Base-by-base conservation (phyloP, 371 early-diverging fungal genomes). In the Actinomortierella wolfii region DNA sequence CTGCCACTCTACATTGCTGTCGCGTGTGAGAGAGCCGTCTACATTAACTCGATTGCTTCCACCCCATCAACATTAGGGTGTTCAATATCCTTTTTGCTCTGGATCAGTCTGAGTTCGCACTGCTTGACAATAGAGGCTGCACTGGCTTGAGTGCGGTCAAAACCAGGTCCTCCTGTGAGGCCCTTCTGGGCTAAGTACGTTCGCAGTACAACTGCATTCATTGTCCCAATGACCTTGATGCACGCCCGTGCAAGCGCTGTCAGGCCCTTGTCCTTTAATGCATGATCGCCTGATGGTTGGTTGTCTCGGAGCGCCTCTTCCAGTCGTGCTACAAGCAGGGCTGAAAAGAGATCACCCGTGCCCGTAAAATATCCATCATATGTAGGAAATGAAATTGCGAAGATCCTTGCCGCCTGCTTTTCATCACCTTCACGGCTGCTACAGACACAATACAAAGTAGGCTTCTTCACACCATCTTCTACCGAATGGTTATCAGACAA, bases 341-440 rank as follows among this genome's bases (percentile, higher is more conserved):
- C 88, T 1, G 94, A 81, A 57, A 95, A 93, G 50, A 97, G 53
- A 68, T 97, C 96, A 25, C 96, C 97, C 1, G 96, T 92, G n/a
- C 97, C 97, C 0, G 93, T 94, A 63, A 94, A 97, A 50, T 86
- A 84, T 1, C 89, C 94, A 4, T 76, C 68, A 41, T 91, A 85
- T 14, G 86, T 86, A 13, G 93, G 91, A 58, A 95, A 94, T 5
- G 81, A 60, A 48, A 97, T 90, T 11, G 78, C 56, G 61, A 92
- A 66, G 44, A 23, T 42, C 52, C 1, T 59, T 48, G 50, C 70
- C 20, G 3, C 21, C 13, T 18, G 53, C 7, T 21, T 11, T 6
- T 44, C 43, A 53, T 76, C 78, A 49, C 79, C 64, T n/a, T 11
- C 14, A 42, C 49, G 28, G 39, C 57, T 78, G 20, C 63, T 73